Evolutionary conservation across 495 filamentous ascomycete genomes (phyloP).

Genomic region (Penicillium crystallinum): DNA sequence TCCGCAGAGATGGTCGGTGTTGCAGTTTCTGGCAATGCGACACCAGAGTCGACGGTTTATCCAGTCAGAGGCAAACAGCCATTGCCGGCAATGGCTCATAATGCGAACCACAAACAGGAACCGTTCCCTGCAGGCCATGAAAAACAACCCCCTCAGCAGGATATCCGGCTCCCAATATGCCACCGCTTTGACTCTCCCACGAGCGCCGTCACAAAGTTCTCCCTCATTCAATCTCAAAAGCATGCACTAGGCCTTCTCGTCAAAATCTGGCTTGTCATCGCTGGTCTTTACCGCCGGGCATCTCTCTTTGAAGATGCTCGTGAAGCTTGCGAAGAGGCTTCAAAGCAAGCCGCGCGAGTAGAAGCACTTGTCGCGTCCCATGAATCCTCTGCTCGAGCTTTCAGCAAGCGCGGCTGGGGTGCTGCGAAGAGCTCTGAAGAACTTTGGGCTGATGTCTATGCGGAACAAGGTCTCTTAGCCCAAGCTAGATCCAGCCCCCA

Average conservation of each 20-base stretch:
- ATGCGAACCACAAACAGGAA: slow-evolving; percentile 38
- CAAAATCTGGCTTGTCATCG: slow-evolving; percentile 86
- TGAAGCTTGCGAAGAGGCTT: slow-evolving; percentile 77
- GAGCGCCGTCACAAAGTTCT: slow-evolving; percentile 32
- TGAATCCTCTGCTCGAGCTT: slow-evolving; percentile 45
- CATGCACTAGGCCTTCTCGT: slow-evolving; percentile 59
- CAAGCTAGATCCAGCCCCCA: slow-evolving; percentile 57
- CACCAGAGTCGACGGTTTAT: slow-evolving; percentile 17
- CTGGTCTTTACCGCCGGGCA: slow-evolving; percentile 79
- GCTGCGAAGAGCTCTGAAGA: slow-evolving; percentile 69
- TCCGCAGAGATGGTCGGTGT: slow-evolving; percentile 36
- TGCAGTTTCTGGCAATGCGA: slow-evolving; percentile 32
- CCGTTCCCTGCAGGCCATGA: slow-evolving; percentile 43
- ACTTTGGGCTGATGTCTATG: slow-evolving; percentile 72
- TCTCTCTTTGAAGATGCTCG: slow-evolving; percentile 69
- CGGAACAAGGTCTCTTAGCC: slow-evolving; percentile 69
- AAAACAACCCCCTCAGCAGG: slow-evolving; percentile 47
- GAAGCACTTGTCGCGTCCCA: slow-evolving; percentile 38
- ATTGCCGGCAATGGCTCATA: slow-evolving; percentile 46
- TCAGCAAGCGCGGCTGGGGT: slow-evolving; percentile 65
- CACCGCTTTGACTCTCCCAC: slow-evolving; percentile 45
- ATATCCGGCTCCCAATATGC: slow-evolving; percentile 43
- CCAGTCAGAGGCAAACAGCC: slow-evolving; percentile 33
- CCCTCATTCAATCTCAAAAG: slow-evolving; percentile 42
- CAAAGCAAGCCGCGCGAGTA: slow-evolving; percentile 53